A percentile compares a stretch with the other conserved stretches of the same genome.
These are phyloP conservation scores for Schwanniomyces occidentalis DNA, from an alignment of 805 yeast genomes.

Conservation along the genomic window DNA sequence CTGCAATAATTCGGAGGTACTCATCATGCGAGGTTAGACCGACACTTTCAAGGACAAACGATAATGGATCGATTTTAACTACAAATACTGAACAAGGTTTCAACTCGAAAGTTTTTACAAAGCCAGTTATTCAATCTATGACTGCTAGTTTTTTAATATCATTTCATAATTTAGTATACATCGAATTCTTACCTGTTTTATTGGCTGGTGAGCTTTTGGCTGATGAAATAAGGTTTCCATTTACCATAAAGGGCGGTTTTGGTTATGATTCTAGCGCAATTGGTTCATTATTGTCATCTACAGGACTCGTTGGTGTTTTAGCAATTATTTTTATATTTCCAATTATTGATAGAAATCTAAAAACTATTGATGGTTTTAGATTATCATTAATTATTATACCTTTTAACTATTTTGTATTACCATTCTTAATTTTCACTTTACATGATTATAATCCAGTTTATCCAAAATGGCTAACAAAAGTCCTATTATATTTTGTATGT, in stretches of 20 bases:
- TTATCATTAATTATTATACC: constrained; percentile 43
- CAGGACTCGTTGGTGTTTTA: constrained; percentile 56
- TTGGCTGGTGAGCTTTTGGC: constrained; percentile 37
- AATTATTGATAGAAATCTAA: constrained; percentile 46
- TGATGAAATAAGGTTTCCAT: constrained; percentile 44
- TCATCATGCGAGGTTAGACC: constrained; percentile 11
- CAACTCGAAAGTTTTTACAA: constrained; percentile 24
- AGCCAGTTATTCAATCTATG: constrained; percentile 30
- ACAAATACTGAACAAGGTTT: constrained; percentile 14
- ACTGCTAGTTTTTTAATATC: constrained; percentile 41
- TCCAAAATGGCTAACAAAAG: constrained; percentile 17
- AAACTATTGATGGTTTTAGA: constrained; percentile 46
- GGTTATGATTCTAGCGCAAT: constrained; percentile 48
- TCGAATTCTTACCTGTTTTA: constrained; percentile 57
- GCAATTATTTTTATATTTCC: constrained; percentile 54
- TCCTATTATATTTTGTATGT: constrained; percentile 26
- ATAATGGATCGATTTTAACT: constrained; percentile 7
- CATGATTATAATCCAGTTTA: constrained; percentile 28
- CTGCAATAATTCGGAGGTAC: constrained; percentile 20
- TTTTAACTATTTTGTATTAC: constrained; percentile 45
- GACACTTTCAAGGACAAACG: constrained; percentile 8
- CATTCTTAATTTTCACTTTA: constrained; percentile 48
- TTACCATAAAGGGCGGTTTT: constrained; percentile 52
- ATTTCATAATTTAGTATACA: constrained; percentile 48
- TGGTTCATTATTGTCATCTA: constrained; percentile 50